phyloP scores from a whole-genome alignment of 2,329 filamentous ascomycete species.

The Aspergillus costaricaensis region DNA sequence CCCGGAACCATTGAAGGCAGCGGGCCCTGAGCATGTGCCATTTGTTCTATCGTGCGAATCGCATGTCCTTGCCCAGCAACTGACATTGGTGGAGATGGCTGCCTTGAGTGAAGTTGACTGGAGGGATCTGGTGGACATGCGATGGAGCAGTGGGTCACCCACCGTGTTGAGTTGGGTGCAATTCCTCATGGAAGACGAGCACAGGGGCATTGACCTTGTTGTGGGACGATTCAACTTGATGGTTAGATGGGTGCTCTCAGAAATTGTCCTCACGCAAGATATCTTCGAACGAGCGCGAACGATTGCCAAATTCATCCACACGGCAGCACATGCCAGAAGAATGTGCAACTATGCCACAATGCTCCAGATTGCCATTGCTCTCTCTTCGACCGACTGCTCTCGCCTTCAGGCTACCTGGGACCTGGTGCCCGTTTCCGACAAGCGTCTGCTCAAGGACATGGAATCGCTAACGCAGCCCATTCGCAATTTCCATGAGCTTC shows the following conservation, averaged over 20 bases:
- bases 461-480: slow-evolving; percentile 63
- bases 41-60: slow-evolving; percentile 66
- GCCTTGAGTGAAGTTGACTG: slow-evolving; percentile 67
- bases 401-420: slow-evolving; percentile 62
- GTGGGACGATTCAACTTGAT: slow-evolving; percentile 68
- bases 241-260: slow-evolving; percentile 66
- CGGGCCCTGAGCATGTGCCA: slow-evolving; percentile 53
- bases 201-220: slow-evolving; percentile 63
- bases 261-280: slow-evolving; percentile 61
- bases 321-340: slow-evolving; percentile 59
- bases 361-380: slow-evolving; percentile 64
- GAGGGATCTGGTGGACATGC: slow-evolving; percentile 66
- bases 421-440: slow-evolving; percentile 57
- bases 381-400: slow-evolving; percentile 61
- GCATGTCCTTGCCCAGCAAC: slow-evolving; percentile 61
- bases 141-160: slow-evolving; percentile 59
- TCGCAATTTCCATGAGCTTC: slow-evolving; percentile 64
- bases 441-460: slow-evolving; percentile 58
- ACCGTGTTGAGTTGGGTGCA: slow-evolving; percentile 62
- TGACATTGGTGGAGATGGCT: slow-evolving; percentile 66
- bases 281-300: slow-evolving; percentile 61
- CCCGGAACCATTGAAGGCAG: slow-evolving; percentile 13
- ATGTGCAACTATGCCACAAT: slow-evolving; percentile 67
- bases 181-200: slow-evolving; percentile 58
- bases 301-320: slow-evolving; percentile 65